These are phyloP conservation scores for Fusarium equiseti DNA, from an alignment of 2,329 filamentous ascomycete genomes.

Conservation along the genomic window DNA sequence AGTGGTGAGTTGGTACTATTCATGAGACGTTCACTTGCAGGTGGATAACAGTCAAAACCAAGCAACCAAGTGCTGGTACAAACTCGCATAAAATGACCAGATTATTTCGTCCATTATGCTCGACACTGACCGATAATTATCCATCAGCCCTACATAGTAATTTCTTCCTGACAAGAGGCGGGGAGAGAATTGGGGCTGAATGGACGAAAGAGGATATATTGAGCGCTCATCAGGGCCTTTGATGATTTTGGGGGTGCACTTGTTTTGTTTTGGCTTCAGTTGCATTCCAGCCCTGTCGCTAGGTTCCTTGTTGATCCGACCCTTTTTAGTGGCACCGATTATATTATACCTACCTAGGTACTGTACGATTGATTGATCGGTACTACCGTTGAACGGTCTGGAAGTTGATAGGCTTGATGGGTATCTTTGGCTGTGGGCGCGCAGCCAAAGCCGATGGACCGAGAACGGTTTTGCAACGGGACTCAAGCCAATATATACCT, in stretches of 20 bases:
- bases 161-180: constrained; percentile 6
- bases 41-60: too few relatives aligned
- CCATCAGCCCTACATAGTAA: neutral
- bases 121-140: neutral
- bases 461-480: constrained; percentile 10
- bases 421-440: neutral
- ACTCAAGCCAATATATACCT: neutral
- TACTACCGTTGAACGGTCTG: constrained; percentile 26
- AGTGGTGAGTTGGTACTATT: too few relatives aligned
- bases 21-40: neutral
- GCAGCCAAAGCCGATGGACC: constrained; percentile 7
- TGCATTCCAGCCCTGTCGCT: constrained; percentile 5
- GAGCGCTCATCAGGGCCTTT: constrained; percentile 24
- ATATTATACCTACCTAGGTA: neutral
- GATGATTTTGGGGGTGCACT: constrained; percentile 1
- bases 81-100: neutral
- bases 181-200: constrained; percentile 7
- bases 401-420: constrained; percentile 5
- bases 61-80: neutral
- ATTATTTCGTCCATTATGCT: neutral
- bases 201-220: constrained; percentile 18
- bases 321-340: neutral
- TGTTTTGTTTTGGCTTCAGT: neutral
- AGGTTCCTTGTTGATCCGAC: neutral
- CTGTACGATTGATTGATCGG: neutral